These are phyloP conservation scores for Prosopis cineraria DNA, from an alignment of 306 rosid genomes.

Conservation along the genomic window DNA sequence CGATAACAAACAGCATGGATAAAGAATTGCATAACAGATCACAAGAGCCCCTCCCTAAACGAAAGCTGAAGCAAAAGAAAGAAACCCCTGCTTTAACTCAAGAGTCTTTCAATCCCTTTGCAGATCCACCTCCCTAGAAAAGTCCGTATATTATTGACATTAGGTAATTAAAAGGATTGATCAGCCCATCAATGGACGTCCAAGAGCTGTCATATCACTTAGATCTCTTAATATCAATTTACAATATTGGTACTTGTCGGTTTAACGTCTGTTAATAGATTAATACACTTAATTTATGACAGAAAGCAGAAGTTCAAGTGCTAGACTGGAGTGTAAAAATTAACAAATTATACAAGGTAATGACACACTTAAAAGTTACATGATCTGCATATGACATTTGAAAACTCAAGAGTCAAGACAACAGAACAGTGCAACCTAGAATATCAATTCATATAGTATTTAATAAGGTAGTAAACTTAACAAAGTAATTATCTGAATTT, in stretches of 20 bases:
- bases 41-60: not conserved
- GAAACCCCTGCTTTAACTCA: not conserved
- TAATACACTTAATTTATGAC: not conserved
- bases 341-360: not conserved
- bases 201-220: not conserved
- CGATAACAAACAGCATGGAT: not conserved
- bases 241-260: not conserved
- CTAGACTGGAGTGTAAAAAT: not conserved
- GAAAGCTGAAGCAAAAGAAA: not conserved
- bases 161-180: not conserved
- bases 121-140: not conserved
- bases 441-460: not conserved
- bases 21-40: not conserved
- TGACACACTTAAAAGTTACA: not conserved
- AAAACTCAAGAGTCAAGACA: not conserved
- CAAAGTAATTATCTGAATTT: constrained; percentile 2
- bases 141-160: not conserved
- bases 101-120: not conserved
- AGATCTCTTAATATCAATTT: not conserved
- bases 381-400: not conserved
- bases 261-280: not conserved
- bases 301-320: not conserved
- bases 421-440: not conserved
- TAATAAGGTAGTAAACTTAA: not conserved
- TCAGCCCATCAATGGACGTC: not conserved